phyloP scores from a whole-genome alignment of 495 filamentous ascomycete genomes.

The Trichocladium uniseriatum region DNA sequence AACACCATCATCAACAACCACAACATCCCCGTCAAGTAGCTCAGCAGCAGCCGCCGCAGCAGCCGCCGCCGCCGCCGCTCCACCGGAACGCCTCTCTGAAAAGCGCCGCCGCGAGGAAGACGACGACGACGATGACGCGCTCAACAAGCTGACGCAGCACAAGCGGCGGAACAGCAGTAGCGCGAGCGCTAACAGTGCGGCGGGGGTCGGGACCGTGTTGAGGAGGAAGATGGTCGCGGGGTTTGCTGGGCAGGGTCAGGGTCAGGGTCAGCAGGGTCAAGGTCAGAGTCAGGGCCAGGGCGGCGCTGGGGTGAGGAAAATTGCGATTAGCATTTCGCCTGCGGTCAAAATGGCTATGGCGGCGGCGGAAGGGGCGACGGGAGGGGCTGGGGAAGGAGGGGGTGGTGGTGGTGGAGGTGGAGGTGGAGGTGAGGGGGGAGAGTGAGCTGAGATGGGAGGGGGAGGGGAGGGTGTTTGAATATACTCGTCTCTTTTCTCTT shows the following conservation, averaged over 20 bases:
- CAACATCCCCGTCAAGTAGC: slow-evolving; percentile 2
- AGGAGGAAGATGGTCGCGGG: slow-evolving; percentile 15
- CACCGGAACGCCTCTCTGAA: slow-evolving; percentile 73
- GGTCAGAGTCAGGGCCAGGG: neutral
- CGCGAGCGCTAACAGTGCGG: slow-evolving; percentile 14
- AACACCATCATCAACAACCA: neutral
- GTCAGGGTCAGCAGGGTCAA: too few species aligned
- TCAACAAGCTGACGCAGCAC: slow-evolving; percentile 59
- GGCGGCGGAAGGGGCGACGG: neutral
- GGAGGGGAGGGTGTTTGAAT: too few species aligned
- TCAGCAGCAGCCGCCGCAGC: slow-evolving; percentile 14
- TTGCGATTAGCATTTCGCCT: slow-evolving; percentile 38
- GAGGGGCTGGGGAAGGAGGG: neutral
- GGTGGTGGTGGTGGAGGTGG: neutral
- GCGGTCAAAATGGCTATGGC: slow-evolving; percentile 19
- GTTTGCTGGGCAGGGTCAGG: neutral
- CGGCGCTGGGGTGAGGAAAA: slow-evolving; percentile 25
- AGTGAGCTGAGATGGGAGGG: too few species aligned
- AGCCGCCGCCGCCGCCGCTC: slow-evolving; percentile 34
- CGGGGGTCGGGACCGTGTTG: neutral
- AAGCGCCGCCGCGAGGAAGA: slow-evolving; percentile 84
- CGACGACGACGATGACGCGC: slow-evolving; percentile 80
- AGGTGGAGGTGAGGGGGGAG: neutral
- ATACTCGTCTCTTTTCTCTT: too few species aligned
- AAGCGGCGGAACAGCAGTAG: slow-evolving; percentile 55